Base-by-base conservation (phyloP, 495 filamentous ascomycete species). In the Jackrogersella minutella region DNA sequence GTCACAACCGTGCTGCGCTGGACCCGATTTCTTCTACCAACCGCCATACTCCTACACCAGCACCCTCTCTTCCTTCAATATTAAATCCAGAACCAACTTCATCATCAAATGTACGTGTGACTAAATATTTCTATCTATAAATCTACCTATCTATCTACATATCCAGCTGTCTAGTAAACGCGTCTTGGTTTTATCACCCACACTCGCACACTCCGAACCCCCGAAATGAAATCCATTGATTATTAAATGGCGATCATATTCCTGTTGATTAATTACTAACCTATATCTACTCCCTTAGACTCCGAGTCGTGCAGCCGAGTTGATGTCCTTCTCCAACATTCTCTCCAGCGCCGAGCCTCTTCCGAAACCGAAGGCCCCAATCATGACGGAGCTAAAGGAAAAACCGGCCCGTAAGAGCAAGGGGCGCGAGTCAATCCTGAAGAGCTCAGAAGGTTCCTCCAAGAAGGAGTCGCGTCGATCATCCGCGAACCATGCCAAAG, bases 311-410 rank as follows among this genome's bases (percentile, higher is more conserved):
- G 85, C 88, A 51, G 86, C 88, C 16, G 89, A 93, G 76, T 90
- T 93, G 11, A 97, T 97, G 93, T 92, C 91, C 2, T 92, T 97
- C 67, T 92, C 91, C 30, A 95, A 90, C 73, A 96, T 97, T 56
- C 85, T 97, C 33, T 93, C 92, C 1, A 88, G 84, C 60, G 85
- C 90, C 71, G 91, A 92, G 41, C 83, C 86, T 24, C 74, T 81
- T 31, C 68, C 82, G 4, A 82, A 84, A 63, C 81, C 84, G 1
- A 70, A 76, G 73, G 68, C 79, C 78, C 16, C 73, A 53, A 51
- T 80, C 70, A 44, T 79, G 62, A 24, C 72, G 11, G 76, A 78
- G 33, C 46, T 51, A 9, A 66, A 69, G 24, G 72, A 76, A 28
- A 74, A 72, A 44, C 65, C 68, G 6, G 57, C 75, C 41, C 78